These are phyloP conservation scores for Suhomyces prunicola DNA, from an alignment of 805 yeast species.

Conservation along the genomic window DNA sequence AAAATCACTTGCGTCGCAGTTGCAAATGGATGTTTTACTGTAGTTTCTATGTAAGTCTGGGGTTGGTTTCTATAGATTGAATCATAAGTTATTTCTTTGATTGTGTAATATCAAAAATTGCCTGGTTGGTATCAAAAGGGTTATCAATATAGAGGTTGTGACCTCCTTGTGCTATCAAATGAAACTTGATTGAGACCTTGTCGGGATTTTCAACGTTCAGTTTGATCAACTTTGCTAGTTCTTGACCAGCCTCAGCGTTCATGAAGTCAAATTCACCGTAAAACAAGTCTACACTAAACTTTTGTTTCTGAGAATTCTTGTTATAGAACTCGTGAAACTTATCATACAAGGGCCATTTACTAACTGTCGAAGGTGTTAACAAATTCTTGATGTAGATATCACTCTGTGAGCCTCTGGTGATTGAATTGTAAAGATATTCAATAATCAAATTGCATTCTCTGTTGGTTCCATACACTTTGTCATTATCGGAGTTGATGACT, in stretches of 20 bases:
- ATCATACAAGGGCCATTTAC: constrained; percentile 65
- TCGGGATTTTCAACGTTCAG: constrained; percentile 4
- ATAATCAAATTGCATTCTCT: constrained; percentile 33
- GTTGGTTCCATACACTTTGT: constrained; percentile 37
- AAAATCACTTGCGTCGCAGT: background rate
- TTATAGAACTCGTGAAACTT: constrained; percentile 38
- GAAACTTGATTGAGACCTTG: constrained; percentile 19
- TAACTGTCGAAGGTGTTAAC: constrained; percentile 56
- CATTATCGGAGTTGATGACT: constrained; percentile 24
- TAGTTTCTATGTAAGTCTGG: background rate
- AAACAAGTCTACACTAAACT: constrained; percentile 41
- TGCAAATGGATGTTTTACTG: background rate
- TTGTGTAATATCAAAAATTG: constrained; percentile 7
- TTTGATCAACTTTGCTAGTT: constrained; percentile 17
- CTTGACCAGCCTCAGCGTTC: constrained; percentile 55
- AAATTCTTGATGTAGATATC: constrained; percentile 46
- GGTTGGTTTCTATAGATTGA: background rate
- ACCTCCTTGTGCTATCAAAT: constrained; percentile 36
- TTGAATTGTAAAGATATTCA: constrained; percentile 42
- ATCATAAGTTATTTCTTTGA: constrained; percentile 5
- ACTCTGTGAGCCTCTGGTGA: constrained; percentile 35
- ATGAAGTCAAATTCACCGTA: constrained; percentile 78
- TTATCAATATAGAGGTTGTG: constrained; percentile 45
- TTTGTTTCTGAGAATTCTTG: constrained; percentile 11
- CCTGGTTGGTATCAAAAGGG: constrained; percentile 39